Evolutionary conservation across 2,329 filamentous ascomycete species (phyloP).

Genomic region (Fusarium domesticum): DNA sequence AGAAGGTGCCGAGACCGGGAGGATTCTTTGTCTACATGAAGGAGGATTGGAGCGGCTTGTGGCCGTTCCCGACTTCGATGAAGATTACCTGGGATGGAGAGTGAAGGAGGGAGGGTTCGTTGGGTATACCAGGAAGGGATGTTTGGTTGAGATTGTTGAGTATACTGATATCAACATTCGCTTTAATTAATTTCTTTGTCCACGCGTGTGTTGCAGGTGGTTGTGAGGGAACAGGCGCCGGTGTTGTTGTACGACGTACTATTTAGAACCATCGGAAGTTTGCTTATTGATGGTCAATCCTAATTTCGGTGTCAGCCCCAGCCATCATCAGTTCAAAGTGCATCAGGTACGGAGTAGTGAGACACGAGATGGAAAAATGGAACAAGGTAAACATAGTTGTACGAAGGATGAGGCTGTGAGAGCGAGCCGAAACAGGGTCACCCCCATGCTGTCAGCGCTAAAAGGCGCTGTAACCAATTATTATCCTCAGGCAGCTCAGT

Average conservation of each 20-base stretch:
- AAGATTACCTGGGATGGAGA: slow-evolving; percentile 50
- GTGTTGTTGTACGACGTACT: no score
- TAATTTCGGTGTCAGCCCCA: no score
- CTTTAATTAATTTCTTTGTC: background rate
- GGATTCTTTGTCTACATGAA: slow-evolving; percentile 61
- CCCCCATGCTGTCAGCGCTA: no score
- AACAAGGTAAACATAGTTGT: no score
- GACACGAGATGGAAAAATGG: no score
- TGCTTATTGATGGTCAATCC: no score
- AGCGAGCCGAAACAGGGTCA: background rate
- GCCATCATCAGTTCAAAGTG: no score
- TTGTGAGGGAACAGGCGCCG: background rate
- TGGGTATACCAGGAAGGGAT: background rate
- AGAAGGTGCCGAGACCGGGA: slow-evolving; percentile 57
- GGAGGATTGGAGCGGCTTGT: slow-evolving; percentile 57
- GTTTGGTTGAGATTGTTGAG: background rate
- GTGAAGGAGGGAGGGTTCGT: slow-evolving; percentile 2
- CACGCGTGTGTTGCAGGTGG: background rate
- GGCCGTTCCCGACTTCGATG: slow-evolving; percentile 51
- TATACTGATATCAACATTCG: slow-evolving; percentile 7
- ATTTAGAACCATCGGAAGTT: no score
- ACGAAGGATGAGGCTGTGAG: background rate
- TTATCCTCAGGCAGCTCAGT: background rate
- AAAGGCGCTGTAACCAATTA: background rate
- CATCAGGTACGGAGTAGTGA: no score